phyloP scores from a whole-genome alignment of 306 rosid species.

The Castanea sativa region DNA sequence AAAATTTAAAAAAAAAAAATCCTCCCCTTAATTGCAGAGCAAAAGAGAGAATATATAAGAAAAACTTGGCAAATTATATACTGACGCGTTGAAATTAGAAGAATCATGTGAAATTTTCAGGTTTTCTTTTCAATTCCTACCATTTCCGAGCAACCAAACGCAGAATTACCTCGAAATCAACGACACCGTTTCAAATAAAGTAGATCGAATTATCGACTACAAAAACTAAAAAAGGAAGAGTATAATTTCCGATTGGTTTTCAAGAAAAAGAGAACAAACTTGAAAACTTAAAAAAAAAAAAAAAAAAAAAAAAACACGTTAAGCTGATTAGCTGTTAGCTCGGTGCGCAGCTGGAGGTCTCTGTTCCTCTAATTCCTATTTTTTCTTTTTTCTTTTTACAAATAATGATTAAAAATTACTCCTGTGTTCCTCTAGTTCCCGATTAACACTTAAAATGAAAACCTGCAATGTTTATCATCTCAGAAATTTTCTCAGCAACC shows the following conservation, averaged over 20 bases:
- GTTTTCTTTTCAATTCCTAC: neutral
- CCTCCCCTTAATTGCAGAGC: neutral
- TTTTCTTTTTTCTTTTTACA: too few relatives aligned
- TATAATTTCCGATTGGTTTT: neutral
- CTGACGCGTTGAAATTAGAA: neutral
- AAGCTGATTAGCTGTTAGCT: neutral
- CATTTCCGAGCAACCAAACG: conserved; percentile 5
- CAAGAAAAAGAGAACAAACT: neutral
- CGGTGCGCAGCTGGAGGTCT: neutral
- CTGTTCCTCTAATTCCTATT: neutral
- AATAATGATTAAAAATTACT: too few relatives aligned
- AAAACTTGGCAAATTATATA: neutral
- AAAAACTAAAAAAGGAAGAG: neutral
- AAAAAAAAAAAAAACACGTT: neutral
- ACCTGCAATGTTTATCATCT: neutral
- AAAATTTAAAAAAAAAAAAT: neutral
- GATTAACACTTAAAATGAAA: neutral
- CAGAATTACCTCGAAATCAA: neutral
- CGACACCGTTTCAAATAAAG: neutral
- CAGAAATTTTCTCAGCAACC: neutral
- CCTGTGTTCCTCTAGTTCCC: neutral
- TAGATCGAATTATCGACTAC: neutral
- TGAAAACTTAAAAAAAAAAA: neutral
- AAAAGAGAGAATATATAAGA: neutral
- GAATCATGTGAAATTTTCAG: neutral